These are phyloP conservation scores for Crassisporium funariophilum DNA, from an alignment of 768 basidiomycete genomes.

Conservation along the genomic window DNA sequence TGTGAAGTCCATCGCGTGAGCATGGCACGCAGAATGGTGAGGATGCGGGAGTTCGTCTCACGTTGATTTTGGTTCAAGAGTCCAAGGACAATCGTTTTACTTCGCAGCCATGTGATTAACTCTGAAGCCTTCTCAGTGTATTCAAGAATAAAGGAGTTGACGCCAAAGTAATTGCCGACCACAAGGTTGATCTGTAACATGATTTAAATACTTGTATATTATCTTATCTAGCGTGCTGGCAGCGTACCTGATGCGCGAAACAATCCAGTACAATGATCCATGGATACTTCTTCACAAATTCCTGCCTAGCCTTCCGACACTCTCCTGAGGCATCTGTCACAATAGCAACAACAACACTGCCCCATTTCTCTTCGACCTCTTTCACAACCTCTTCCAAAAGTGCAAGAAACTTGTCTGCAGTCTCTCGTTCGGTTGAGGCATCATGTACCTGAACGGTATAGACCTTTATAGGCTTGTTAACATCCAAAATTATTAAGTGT, in stretches of 20 bases:
- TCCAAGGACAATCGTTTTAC: conserved; percentile 32
- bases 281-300: conserved; percentile 5
- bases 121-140: conserved; percentile 28
- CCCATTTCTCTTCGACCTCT: conserved; percentile 23
- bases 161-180: conserved; percentile 20
- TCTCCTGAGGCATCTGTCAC: conserved; percentile 34
- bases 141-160: background rate
- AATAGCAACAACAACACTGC: conserved; percentile 22
- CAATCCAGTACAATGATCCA: background rate
- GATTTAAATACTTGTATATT: background rate
- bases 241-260: background rate
- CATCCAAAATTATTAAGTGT: conserved; percentile 2
- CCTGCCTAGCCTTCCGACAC: conserved; percentile 15
- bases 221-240: background rate
- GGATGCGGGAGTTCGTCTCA: background rate
- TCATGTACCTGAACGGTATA: conserved; percentile 31
- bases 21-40: conserved; percentile 27
- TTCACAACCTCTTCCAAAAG: conserved; percentile 8
- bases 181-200: conserved; percentile 38
- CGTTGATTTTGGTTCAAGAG: conserved; percentile 25
- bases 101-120: conserved; percentile 37
- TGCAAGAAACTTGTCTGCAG: conserved; percentile 16
- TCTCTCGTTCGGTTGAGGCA: conserved; percentile 31
- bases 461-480: conserved; percentile 16
- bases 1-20: conserved; percentile 36